phyloP scores from a whole-genome alignment of 768 basidiomycete genomes.

The Lactifluus subvellereus region DNA sequence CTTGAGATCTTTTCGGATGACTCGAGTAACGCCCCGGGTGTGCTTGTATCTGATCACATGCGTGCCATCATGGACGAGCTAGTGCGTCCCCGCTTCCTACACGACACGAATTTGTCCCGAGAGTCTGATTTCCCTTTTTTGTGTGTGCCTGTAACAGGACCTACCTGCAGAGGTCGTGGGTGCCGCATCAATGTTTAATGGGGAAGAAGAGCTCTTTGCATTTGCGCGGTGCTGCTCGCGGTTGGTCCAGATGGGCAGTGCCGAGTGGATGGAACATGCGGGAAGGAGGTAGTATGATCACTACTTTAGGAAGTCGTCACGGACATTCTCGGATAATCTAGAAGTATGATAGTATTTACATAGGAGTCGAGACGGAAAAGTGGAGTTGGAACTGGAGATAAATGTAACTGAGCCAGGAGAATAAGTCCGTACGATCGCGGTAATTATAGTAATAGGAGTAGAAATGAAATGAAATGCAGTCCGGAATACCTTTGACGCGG shows the following conservation, averaged over 20 bases:
- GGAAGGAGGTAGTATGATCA: conserved; percentile 23
- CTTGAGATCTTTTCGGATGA: conserved; percentile 86
- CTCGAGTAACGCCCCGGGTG: conserved; percentile 30
- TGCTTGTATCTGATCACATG: conserved; percentile 74
- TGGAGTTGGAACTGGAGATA: too few species aligned
- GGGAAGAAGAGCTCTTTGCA: conserved; percentile 96
- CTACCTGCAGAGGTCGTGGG: conserved; percentile 72
- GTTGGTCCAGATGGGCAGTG: conserved; percentile 85
- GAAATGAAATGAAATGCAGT: too few species aligned
- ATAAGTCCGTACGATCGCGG: too few species aligned
- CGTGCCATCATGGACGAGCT: conserved; percentile 92
- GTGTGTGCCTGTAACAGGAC: conserved; percentile 44
- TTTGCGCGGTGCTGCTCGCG: conserved; percentile 91
- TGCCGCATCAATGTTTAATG: conserved; percentile 84
- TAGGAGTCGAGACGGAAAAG: too few species aligned
- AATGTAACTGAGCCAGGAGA: too few species aligned
- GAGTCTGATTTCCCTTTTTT: not conserved
- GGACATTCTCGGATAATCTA: not conserved
- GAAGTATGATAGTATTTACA: not conserved
- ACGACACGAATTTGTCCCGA: conserved; percentile 6
- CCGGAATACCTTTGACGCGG: too few species aligned
- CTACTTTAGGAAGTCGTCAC: too few species aligned
- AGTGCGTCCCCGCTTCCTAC: conserved; percentile 37
- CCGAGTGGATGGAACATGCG: conserved; percentile 65
- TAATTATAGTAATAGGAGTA: too few species aligned